A percentile compares a stretch with the other conserved stretches of the same genome.
These are phyloP conservation scores for Prunus mongolica DNA, from an alignment of 306 rosid genomes.

Conservation along the genomic window DNA sequence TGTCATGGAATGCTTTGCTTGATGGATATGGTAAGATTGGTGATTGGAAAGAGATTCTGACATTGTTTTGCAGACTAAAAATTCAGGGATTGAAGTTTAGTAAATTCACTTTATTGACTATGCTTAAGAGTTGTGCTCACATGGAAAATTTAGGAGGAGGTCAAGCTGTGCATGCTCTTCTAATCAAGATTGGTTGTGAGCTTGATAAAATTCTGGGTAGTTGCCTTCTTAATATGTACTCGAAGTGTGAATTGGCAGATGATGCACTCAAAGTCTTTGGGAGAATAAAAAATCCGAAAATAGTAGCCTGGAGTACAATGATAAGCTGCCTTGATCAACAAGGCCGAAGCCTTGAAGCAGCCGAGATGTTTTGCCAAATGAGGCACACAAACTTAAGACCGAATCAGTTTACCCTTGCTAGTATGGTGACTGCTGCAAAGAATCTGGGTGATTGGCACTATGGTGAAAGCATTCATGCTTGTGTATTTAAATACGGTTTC, in stretches of 20 bases:
- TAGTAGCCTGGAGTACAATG: constrained; percentile 35
- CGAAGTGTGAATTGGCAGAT: constrained; percentile 25
- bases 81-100: constrained; percentile 14
- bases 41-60: constrained; percentile 11
- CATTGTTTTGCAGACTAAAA: constrained; percentile 15
- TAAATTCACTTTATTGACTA: constrained; percentile 17
- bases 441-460: constrained; percentile 9
- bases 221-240: constrained; percentile 29
- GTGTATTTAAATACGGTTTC: constrained; percentile 17
- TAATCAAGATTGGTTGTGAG: constrained; percentile 22
- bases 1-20: constrained; percentile 15
- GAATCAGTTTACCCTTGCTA: constrained; percentile 15
- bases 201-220: constrained; percentile 27
- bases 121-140: constrained; percentile 26
- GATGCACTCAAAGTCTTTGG: constrained; percentile 30
- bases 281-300: constrained; percentile 22
- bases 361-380: constrained; percentile 22
- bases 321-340: constrained; percentile 34
- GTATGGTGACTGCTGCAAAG: constrained; percentile 18
- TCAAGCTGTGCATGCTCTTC: constrained; percentile 23
- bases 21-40: constrained; percentile 27
- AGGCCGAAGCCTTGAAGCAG: constrained; percentile 27
- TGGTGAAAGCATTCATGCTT: constrained; percentile 27
- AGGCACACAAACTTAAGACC: constrained; percentile 8
- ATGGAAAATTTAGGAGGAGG: constrained; percentile 22